Evolutionary conservation across 371 early-diverging fungal genomes (phyloP).

Genomic region (Rhizopus sp.): DNA sequence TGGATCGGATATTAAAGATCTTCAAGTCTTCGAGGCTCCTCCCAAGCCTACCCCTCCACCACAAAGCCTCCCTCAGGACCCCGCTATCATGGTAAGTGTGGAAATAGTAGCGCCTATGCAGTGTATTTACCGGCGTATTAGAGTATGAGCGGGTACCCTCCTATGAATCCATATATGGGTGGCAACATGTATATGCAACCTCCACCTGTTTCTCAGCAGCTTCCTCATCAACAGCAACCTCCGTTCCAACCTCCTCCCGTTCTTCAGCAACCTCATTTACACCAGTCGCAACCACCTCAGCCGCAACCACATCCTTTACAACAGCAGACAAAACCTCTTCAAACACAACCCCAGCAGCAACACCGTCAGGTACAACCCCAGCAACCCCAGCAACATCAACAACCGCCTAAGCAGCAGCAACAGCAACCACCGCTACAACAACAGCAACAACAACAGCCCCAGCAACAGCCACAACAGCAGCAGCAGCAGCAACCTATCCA

Average conservation of each 20-base stretch:
- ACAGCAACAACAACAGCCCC: constrained; percentile 21
- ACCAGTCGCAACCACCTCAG: constrained; percentile 26
- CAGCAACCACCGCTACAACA: constrained; percentile 31
- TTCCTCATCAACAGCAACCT: constrained; percentile 35
- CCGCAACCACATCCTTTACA: constrained; percentile 27
- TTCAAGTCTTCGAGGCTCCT: constrained; percentile 83
- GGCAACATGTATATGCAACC: constrained; percentile 22
- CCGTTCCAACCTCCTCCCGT: constrained; percentile 23
- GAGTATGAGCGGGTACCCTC: constrained; percentile 42
- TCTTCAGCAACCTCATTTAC: constrained; percentile 23
- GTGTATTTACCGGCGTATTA: constrained; percentile 8
- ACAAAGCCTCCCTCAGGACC: constrained; percentile 78
- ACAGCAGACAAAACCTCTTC: constrained; percentile 18
- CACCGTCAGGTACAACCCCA: constrained; percentile 5
- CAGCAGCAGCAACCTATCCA: constrained; percentile 5
- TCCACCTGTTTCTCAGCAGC: constrained; percentile 13
- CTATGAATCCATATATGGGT: constrained; percentile 42
- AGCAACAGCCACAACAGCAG: not conserved
- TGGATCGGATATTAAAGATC: constrained; percentile 91
- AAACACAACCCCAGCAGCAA: not conserved
- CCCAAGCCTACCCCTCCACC: constrained; percentile 58
- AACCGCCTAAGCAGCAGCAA: constrained; percentile 25
- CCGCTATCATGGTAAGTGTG: constrained; percentile 63
- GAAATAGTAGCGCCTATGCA: not conserved
- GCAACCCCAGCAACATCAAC: constrained; percentile 19